phyloP scores from a whole-genome alignment of 1,284 basidiomycete genomes.

The Fistulinella cinereoalba region DNA sequence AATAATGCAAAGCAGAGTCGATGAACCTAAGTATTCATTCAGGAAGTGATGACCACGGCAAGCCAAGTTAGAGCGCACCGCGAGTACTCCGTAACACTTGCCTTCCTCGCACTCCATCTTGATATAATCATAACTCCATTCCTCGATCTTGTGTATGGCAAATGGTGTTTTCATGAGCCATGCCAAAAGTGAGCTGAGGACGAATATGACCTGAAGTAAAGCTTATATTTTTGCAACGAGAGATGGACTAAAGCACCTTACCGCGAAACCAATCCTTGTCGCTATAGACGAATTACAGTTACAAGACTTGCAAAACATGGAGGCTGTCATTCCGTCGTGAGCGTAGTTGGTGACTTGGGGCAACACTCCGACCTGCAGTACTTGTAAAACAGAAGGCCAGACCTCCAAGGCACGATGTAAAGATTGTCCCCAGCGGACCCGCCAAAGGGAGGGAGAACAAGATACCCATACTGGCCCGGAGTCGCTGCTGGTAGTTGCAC shows the following conservation, averaged over 20 bases:
- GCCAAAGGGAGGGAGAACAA: constrained; percentile 86
- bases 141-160: constrained; percentile 85
- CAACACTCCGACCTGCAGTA: constrained; percentile 58
- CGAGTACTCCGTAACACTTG: constrained; percentile 95
- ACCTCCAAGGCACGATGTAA: constrained; percentile 77
- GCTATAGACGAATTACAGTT: constrained; percentile 99
- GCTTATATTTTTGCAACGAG: constrained; percentile 3
- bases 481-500: not conserved
- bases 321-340: constrained; percentile 50
- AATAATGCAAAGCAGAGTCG: constrained; percentile 95
- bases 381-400: constrained; percentile 81
- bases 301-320: constrained; percentile 98
- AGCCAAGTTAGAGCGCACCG: constrained; percentile 52
- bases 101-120: constrained; percentile 95
- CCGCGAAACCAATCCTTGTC: constrained; percentile 94
- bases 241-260: constrained; percentile 30
- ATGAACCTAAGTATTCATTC: constrained; percentile 64
- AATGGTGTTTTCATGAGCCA: constrained; percentile 94
- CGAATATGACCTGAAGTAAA: constrained; percentile 80
- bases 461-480: constrained; percentile 71
- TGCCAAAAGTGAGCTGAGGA: constrained; percentile 92
- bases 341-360: not conserved
- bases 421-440: constrained; percentile 74
- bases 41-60: not conserved
- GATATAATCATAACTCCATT: constrained; percentile 94